Evolutionary conservation across 208 protist genomes (phyloP), one percentile per base, ranked within the genome.

Genomic region (Zelonia costaricensis): DNA sequence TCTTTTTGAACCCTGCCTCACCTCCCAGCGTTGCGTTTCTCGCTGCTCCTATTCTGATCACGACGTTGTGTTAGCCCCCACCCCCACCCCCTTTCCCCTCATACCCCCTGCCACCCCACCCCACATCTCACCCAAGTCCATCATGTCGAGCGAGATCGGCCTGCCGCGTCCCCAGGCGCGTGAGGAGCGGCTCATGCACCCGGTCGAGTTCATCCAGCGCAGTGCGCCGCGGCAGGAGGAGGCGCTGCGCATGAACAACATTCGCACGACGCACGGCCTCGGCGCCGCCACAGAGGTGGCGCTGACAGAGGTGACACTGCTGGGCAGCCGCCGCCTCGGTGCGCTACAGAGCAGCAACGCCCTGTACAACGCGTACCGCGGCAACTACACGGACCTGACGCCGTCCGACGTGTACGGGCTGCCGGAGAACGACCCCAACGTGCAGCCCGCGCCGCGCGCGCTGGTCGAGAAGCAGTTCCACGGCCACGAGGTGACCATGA

Each of bases 161-260:
- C 81, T 96, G 20, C 64, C 77, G 4, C 58, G 70, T 27, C 75
- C 73, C 1, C 59, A 68, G 25, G 67, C 75, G 31, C 59, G 52
- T 38, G 86, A 91, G 69, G 78, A 87, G 69, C 58, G 65, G 10
- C 42, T 90, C 16, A 86, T 96, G 62, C 90, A 96, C 69, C 90
- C 90, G 0, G 85, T 82, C 36, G 90, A 96, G 71, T 88, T 85
- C 53, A 96, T 96, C 45, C 87, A 96, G 51, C 80, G 77, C 28
- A 85, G 59, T 38, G 52, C 76, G 18, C 68, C 82, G 6, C 69
- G 78, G 36, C 76, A 86, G 43, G 90, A 91, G 43, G 87, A 96
- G 66, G 81, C 83, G 18, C 64, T 90, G 62, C 85, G 87, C 35
- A 78, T 93, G 57, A 76, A 96, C 63, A 86, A 73, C 57, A 92